phyloP scores from a whole-genome alignment of 805 yeast genomes.

The Saccharomycopsis oosterbeekiorum region DNA sequence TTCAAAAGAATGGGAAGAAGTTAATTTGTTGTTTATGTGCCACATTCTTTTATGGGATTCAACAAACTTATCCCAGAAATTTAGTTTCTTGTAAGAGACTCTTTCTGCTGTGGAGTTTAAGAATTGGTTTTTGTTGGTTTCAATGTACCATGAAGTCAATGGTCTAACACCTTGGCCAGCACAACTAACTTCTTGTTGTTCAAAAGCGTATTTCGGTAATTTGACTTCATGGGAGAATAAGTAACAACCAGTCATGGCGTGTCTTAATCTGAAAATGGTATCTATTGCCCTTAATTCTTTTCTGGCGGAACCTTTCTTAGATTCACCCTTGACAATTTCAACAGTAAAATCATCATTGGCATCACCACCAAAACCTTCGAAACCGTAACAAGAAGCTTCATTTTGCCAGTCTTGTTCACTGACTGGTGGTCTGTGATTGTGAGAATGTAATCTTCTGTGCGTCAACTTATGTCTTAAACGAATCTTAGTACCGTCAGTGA shows the following conservation, averaged over 20 bases:
- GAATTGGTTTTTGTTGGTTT: conserved; percentile 48
- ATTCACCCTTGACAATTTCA: conserved; percentile 51
- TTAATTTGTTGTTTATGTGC: conserved; percentile 61
- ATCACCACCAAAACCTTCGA: conserved; percentile 68
- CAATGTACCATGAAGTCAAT: conserved; percentile 64
- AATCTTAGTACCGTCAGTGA: conserved; percentile 60
- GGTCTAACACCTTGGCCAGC: conserved; percentile 58
- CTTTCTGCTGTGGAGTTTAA: conserved; percentile 36
- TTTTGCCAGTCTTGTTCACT: conserved; percentile 73
- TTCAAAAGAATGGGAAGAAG: conserved; percentile 61
- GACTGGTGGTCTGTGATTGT: conserved; percentile 74
- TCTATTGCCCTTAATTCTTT: conserved; percentile 52
- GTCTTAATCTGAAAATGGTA: conserved; percentile 63
- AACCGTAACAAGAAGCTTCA: conserved; percentile 72
- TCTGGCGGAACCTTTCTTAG: conserved; percentile 44
- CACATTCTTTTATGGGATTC: conserved; percentile 72
- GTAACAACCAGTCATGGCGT: conserved; percentile 71
- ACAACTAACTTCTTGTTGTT: conserved; percentile 78
- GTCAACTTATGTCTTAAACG: conserved; percentile 53
- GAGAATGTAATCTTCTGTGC: conserved; percentile 66
- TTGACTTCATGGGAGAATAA: conserved; percentile 67
- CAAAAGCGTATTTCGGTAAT: conserved; percentile 76
- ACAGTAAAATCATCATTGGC: conserved; percentile 76
- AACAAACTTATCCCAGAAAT: conserved; percentile 48
- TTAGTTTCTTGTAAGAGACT: conserved; percentile 42